Base-by-base conservation (phyloP, 805 yeast species). In the Cyberlindnera maritima region DNA sequence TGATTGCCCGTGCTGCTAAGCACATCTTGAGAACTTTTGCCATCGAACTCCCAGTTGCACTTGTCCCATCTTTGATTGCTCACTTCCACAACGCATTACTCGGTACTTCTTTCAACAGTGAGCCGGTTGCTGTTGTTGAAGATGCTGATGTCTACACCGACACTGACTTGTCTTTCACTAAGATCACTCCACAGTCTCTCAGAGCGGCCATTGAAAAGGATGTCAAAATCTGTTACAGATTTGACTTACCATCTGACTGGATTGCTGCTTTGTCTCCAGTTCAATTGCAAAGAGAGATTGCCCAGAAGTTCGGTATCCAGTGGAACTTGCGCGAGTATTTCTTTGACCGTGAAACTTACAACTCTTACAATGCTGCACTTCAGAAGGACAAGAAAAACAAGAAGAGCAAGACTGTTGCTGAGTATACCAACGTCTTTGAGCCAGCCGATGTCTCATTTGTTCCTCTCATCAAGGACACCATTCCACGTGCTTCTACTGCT, bases 261-360 rank as follows among this genome's bases (percentile, higher is more conserved):
- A 42, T 54, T 12, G 57, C 65, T 2, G 53, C 61, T 15, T 50
- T 76, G 32, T 50, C 70, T 18, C 80, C 77, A 43, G 53, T 65
- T 31, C 51, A 63, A 31, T 60, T 85, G 36, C 71, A 88, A 58
- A 81, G 91, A 68, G 86, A 83, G 55, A 73, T 90, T 53, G 81
- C 96, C 11, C 58, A 71, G 44, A 85, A 87, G 66, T 79, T 83
- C 56, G 98, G 98, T 67, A 79, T 92, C 44, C 99, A 94, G 71
- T 84, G 96, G 87, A 68, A 72, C 50, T 71, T 68, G 52, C 66
- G 68, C 50, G 61, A 62, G 20, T 67, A 70, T 49, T 65, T 55
- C 55, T 70, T 66, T 59, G 72, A 79, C 29, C 61, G 62, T 38
- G 74, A 66, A 38, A 46, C 45, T 8, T 50, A 43, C 36, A 47